phyloP scores from a whole-genome alignment of 805 yeast species.

The Saccharomycodes ludwigii region DNA sequence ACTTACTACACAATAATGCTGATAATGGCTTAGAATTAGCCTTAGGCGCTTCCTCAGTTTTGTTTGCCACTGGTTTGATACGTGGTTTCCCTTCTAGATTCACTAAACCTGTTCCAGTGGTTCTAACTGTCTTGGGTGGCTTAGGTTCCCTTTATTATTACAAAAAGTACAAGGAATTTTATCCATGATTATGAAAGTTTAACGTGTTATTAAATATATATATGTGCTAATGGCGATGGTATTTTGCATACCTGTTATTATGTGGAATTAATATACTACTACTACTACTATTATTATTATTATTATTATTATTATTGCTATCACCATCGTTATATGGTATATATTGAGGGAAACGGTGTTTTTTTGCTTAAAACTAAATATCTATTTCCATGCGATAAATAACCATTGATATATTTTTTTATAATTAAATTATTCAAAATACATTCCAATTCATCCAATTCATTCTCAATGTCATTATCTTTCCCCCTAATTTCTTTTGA shows the following conservation, averaged over 20 bases:
- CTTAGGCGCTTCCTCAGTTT: constrained; percentile 51
- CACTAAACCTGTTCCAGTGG: constrained; percentile 65
- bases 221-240: constrained; percentile 1
- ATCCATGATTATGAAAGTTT: constrained; percentile 12
- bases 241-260: constrained; percentile 1
- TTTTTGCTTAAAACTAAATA: constrained; percentile 67
- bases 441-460: constrained; percentile 53
- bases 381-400: constrained; percentile 62
- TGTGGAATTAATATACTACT: no score
- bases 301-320: no score
- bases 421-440: constrained; percentile 53
- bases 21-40: constrained; percentile 79
- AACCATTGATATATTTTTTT: constrained; percentile 58
- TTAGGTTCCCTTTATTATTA: constrained; percentile 56
- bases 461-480: constrained; percentile 5
- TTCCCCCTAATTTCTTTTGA: constrained; percentile 5
- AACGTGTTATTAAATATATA: not conserved
- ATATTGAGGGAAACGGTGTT: constrained; percentile 49
- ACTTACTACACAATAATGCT: constrained; percentile 56
- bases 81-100: constrained; percentile 50
- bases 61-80: constrained; percentile 60
- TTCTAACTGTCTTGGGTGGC: constrained; percentile 51
- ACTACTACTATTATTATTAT: no score
- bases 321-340: no score
- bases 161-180: constrained; percentile 65